These are phyloP conservation scores for Physcomitrium patens DNA, from an alignment of 225 moss, liverwort and hornwort species.

Conservation along the genomic window DNA sequence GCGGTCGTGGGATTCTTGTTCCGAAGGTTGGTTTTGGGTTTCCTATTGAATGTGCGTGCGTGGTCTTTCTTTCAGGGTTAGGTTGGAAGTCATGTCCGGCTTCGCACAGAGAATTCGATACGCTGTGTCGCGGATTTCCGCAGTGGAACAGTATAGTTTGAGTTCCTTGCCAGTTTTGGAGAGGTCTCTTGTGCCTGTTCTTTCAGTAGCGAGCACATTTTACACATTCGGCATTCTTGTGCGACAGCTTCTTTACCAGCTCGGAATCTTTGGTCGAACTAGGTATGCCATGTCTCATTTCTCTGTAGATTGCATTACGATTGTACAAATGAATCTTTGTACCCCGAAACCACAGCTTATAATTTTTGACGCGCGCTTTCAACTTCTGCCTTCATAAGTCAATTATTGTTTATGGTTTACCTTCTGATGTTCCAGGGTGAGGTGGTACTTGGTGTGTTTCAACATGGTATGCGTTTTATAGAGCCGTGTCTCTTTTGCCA, in stretches of 20 bases:
- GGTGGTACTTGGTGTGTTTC: too few species aligned
- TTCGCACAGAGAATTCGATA: slow-evolving; percentile 47
- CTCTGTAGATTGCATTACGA: too few species aligned
- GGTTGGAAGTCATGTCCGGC: slow-evolving; percentile 23
- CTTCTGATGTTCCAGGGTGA: too few species aligned
- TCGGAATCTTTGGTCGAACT: slow-evolving; percentile 42
- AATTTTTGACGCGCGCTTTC: slow-evolving; percentile 12
- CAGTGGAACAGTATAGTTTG: slow-evolving; percentile 35
- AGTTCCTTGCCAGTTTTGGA: slow-evolving; percentile 37
- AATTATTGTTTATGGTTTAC: too few species aligned
- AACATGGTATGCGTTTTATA: too few species aligned
- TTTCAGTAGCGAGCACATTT: slow-evolving; percentile 42
- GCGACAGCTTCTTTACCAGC: slow-evolving; percentile 48
- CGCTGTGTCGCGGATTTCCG: slow-evolving; percentile 49
- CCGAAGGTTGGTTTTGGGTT: neutral
- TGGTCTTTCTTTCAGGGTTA: neutral
- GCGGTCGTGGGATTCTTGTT: neutral
- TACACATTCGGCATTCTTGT: slow-evolving; percentile 38
- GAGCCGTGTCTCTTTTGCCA: too few species aligned
- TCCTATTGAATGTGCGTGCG: neutral
- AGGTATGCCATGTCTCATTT: slow-evolving; percentile 29
- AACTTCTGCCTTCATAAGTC: neutral
- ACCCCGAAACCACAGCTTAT: neutral
- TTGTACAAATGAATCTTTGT: neutral
- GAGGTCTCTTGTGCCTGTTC: slow-evolving; percentile 48